Percentiles rank a stretch among this genome's conserved stretches.
Evolutionary conservation across 1,284 basidiomycete species (phyloP).

Genomic region (Cryptococcus floricola): DNA sequence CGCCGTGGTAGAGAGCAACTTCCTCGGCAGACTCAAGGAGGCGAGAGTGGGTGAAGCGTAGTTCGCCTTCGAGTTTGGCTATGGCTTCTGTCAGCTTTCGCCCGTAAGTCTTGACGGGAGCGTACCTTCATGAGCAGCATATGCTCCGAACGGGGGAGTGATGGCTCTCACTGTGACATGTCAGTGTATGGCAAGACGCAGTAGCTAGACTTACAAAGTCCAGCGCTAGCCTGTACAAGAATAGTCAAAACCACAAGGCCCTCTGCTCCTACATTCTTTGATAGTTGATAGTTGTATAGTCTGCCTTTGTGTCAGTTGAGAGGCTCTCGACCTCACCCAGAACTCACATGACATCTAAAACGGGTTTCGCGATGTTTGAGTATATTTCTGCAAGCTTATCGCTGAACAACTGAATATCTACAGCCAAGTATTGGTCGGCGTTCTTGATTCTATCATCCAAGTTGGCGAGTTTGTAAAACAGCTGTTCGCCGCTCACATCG

Average conservation of each 20-base stretch:
- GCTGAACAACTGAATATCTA: slow-evolving; percentile 92
- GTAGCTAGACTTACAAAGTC: slow-evolving; percentile 61
- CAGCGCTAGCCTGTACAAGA: slow-evolving; percentile 75
- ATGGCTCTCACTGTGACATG: slow-evolving; percentile 64
- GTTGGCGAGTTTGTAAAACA: slow-evolving; percentile 91
- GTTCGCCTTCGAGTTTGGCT: slow-evolving; percentile 78
- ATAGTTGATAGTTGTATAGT: slow-evolving; percentile 93
- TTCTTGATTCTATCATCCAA: slow-evolving; percentile 94
- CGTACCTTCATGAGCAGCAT: slow-evolving; percentile 60
- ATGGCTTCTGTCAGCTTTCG: slow-evolving; percentile 41
- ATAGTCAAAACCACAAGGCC: slow-evolving; percentile 80
- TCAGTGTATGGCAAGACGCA: not conserved
- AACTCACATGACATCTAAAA: slow-evolving; percentile 68
- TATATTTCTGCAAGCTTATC: slow-evolving; percentile 90
- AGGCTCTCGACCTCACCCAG: not conserved
- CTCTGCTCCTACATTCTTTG: slow-evolving; percentile 90
- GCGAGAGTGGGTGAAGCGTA: slow-evolving; percentile 91
- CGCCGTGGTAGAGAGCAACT: slow-evolving; percentile 87
- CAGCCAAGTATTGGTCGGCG: slow-evolving; percentile 76
- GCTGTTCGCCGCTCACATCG: slow-evolving; percentile 49
- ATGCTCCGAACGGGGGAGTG: slow-evolving; percentile 91
- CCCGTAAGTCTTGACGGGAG: slow-evolving; percentile 12
- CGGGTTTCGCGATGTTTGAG: slow-evolving; percentile 86
- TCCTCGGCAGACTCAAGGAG: slow-evolving; percentile 91
- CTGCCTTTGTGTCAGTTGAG: slow-evolving; percentile 47